Percentiles rank a stretch among this genome's conserved stretches.
Evolutionary conservation across 164 flowering plant genomes (phyloP).

Genomic region (Umbilicus rupestris): DNA sequence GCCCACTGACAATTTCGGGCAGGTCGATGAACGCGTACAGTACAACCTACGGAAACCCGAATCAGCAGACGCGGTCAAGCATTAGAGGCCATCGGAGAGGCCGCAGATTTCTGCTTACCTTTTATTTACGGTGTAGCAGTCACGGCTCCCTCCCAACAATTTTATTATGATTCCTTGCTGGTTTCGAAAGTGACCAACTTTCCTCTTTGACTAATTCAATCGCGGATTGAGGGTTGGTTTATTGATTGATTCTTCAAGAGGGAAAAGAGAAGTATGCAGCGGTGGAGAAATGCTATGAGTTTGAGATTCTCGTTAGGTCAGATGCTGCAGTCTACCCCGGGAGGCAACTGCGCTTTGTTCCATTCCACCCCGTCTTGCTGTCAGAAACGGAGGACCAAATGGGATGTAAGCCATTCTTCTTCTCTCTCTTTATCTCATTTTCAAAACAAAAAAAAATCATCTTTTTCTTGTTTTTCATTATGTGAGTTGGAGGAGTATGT

Average conservation of each 20-base stretch:
- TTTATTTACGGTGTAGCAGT: too few relatives aligned
- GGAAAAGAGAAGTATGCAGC: not conserved
- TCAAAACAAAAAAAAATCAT: not conserved
- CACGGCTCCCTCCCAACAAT: too few relatives aligned
- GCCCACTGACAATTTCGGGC: too few relatives aligned
- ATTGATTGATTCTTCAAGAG: not conserved
- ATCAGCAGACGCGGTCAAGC: too few relatives aligned
- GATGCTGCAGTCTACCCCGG: not conserved
- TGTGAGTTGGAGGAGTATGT: too few relatives aligned
- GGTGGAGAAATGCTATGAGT: not conserved
- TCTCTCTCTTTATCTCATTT: not conserved
- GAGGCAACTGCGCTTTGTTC: not conserved
- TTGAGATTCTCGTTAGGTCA: not conserved
- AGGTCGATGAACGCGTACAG: too few relatives aligned
- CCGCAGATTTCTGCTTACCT: too few relatives aligned
- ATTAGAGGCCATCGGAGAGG: too few relatives aligned
- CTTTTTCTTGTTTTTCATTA: not conserved
- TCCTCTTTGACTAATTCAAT: conserved; percentile 14
- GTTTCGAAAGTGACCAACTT: too few relatives aligned
- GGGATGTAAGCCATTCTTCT: not conserved
- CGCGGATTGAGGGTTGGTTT: conserved; percentile 27
- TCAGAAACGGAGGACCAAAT: conserved; percentile 2
- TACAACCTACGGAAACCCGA: too few relatives aligned
- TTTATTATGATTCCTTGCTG: too few relatives aligned
- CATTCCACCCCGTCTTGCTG: not conserved